These are phyloP conservation scores for Cyberlindnera maclurae DNA, from an alignment of 805 yeast genomes.

Conservation along the genomic window DNA sequence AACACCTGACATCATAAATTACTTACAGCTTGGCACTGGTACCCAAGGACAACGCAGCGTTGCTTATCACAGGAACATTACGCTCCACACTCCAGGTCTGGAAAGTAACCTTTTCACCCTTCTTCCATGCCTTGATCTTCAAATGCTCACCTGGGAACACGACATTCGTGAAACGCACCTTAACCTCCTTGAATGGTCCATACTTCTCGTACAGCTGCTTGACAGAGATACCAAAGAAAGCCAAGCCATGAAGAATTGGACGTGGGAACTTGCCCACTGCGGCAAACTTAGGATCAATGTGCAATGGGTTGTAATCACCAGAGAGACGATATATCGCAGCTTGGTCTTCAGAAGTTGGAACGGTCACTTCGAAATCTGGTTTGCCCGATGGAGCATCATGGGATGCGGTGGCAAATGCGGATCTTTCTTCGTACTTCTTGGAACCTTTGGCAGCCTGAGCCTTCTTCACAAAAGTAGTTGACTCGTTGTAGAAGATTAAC, in stretches of 20 bases:
- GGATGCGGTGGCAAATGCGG: conserved; percentile 52
- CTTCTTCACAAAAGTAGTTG: conserved; percentile 79
- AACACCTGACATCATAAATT: background rate
- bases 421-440: conserved; percentile 39
- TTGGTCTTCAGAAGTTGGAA: conserved; percentile 58
- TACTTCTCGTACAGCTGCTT: conserved; percentile 71
- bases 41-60: conserved; percentile 71
- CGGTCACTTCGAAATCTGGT: conserved; percentile 61
- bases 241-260: conserved; percentile 92
- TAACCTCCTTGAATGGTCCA: conserved; percentile 78
- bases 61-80: conserved; percentile 69
- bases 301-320: conserved; percentile 94
- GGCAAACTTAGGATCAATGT: conserved; percentile 89
- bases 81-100: conserved; percentile 79
- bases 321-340: conserved; percentile 88
- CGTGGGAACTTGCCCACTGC: conserved; percentile 74
- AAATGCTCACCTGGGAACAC: conserved; percentile 94
- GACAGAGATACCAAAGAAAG: conserved; percentile 76
- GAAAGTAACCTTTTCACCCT: conserved; percentile 57
- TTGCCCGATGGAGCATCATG: conserved; percentile 54
- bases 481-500: conserved; percentile 68
- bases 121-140: conserved; percentile 78
- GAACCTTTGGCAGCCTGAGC: conserved; percentile 39
- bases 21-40: conserved; percentile 13
- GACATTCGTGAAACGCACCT: conserved; percentile 83